Percentiles rank a stretch among this genome's conserved stretches.
Evolutionary conservation across 192 early-diverging fungal species (phyloP).

Genomic region (Dissophora ornata): DNA sequence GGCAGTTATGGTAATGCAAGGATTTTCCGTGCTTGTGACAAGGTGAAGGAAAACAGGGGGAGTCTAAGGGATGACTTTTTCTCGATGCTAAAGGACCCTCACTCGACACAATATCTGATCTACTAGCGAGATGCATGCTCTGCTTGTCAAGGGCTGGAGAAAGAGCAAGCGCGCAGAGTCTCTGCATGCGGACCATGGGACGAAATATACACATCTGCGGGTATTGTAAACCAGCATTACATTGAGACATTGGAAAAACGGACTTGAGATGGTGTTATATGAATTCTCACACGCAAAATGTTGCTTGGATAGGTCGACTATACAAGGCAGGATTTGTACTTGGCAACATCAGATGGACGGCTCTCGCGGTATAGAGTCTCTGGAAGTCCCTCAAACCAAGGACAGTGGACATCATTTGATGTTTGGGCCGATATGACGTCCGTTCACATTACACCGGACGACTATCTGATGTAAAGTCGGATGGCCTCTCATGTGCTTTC

Average conservation of each 20-base stretch:
- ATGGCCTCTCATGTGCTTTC: no score
- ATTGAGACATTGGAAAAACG: no score
- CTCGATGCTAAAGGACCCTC: no score
- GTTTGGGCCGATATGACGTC: no score
- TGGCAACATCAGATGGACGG: conserved; percentile 2
- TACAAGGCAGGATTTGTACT: conserved; percentile 1
- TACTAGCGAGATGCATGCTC: conserved; percentile 27
- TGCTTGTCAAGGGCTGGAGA: conserved; percentile 18
- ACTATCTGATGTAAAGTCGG: conserved; percentile 34
- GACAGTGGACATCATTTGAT: no score
- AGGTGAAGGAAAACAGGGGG: not conserved
- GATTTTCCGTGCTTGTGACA: not conserved
- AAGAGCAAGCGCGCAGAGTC: conserved; percentile 12
- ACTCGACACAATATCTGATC: no score
- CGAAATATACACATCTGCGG: conserved; percentile 13
- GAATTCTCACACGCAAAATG: not conserved
- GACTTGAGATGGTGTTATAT: not conserved
- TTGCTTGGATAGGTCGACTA: conserved; percentile 13
- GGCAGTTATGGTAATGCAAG: conserved; percentile 31
- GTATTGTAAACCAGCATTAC: conserved; percentile 3
- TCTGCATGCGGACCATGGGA: not conserved
- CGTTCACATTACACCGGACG: conserved; percentile 24
- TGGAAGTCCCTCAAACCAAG: no score
- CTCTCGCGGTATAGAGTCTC: conserved; percentile 10
- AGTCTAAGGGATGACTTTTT: not conserved